Conservation (phyloP, 345 rosid genomes). For the Eucalyptus marginata region DNA sequence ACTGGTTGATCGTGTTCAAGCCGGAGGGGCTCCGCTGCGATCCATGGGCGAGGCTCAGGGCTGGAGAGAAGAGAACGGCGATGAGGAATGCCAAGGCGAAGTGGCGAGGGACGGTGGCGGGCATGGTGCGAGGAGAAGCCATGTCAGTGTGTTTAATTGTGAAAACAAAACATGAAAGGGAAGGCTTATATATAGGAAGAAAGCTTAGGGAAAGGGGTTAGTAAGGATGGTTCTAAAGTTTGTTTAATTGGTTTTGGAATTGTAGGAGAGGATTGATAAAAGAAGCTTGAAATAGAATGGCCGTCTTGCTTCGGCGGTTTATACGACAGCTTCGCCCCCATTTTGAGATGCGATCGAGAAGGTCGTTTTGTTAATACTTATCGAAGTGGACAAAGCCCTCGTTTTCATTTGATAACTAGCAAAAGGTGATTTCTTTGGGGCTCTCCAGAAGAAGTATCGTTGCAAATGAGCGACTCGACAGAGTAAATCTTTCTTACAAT, state of each 20-base stretch:
- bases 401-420: neutral
- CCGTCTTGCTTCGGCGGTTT: neutral
- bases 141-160: neutral
- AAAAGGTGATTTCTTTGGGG: neutral
- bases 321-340: neutral
- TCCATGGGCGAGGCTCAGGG: neutral
- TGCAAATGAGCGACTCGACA: neutral
- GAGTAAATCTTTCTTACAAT: too few species aligned
- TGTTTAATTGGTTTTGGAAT: neutral
- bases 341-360: neutral
- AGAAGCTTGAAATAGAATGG: neutral
- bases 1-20: constrained; percentile 53
- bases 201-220: neutral
- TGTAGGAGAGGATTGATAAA: neutral
- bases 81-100: neutral
- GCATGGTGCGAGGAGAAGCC: neutral
- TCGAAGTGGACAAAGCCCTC: neutral
- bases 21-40: neutral
- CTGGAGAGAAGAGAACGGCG: neutral
- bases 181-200: neutral
- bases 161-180: neutral
- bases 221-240: neutral
- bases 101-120: neutral
- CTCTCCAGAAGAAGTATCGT: neutral
- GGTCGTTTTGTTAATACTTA: neutral